Evolutionary conservation across 192 early-diverging fungal genomes (phyloP), one percentile per base, ranked within the genome.

Genomic region (Diversispora eburnea): DNA sequence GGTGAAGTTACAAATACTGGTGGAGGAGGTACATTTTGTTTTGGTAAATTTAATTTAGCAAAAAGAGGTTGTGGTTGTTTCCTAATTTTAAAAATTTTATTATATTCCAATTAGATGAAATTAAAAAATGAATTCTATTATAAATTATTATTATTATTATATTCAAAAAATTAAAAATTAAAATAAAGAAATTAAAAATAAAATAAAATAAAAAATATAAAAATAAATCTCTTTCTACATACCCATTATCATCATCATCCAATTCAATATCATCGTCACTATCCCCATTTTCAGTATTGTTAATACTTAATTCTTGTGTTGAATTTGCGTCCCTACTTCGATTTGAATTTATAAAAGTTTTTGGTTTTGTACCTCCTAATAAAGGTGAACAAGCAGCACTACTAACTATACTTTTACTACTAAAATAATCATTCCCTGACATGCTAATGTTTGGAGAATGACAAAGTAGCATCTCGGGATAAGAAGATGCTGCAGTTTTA

Each of bases 191-290:
- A 59, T 25, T 12, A 25, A 33, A 39, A 8, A 19, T 60, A 13
- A 7, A 59, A n/a, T 22, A 17, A 2, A 59, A 17, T 59, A 59
- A 25, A 59, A 59, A 22, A 6, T 9, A 5, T 1, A 25, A 17
- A 48, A 66, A 66, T 10, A 15, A 12, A 63, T 9, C 61, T 45
- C n/a, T 46, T 17, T 7, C 19, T 52, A 46, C 77, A 61, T 80
- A 82, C 81, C 70, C 45, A 62, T 64, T 85, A 39, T 89, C 89
- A 54, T 89, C 87, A 47, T 86, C 87, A 46, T 91, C 89, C 7
- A 88, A 65, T 57, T 89, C 84, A 48, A 86, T 90, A 43, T 84
- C 87, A 60, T 87, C 85, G 66, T 89, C 88, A 65, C 86, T 87
- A 46, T 92, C 87, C 25, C 79, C 70, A 54, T 77, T 81, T 54